Evolutionary conservation across 1,284 basidiomycete genomes (phyloP), one percentile per base, ranked within the genome.

Genomic region (Trichosporon coremiiforme): DNA sequence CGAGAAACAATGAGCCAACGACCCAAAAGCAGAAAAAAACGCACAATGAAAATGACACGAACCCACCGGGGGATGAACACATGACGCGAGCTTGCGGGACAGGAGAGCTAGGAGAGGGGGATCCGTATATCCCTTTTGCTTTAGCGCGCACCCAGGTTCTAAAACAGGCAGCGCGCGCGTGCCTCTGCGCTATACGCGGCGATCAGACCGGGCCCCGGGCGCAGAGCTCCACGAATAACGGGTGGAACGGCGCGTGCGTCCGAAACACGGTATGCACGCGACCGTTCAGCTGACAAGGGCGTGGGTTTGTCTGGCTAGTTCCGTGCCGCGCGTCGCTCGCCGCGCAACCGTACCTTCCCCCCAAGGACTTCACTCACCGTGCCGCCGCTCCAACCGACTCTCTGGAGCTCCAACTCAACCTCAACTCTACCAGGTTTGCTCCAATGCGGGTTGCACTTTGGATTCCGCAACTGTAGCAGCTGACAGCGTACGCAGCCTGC

Each of bases 161-260:
- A 45, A 45, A 45, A 45, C 41, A 17, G 41, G 41, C 41, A 45
- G 36, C 36, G 12, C 17, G 41, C 17, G 15, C 41, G n/a, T n/a
- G n/a, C n/a, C n/a, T 45, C 38, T 12, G 38, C 45, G 20, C 47
- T 53, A 53, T 22, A 53, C 47, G 47, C 47, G 47, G 47, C 47
- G 47, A 53, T 53, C 47, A 53, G 47, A 53, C 47, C 47, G 47
- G 41, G 41, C 36, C 36, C 36, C 36, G 41, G 38, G 38, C 10
- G 15, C 4, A 15, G 38, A 45, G 10, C 15, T n/a, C 41, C 15
- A 45, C 4, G 15, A 15, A 15, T 17, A 5, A n/a, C 41, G 41
- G 13, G 17, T 45, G 41, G 15, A 15, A 15, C 41, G 15, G 41
- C 41, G 41, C 41, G 17, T 17, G 41, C 41, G 15, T 45, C 41